Evolutionary conservation across 805 yeast genomes (phyloP).

Genomic region (Groenewaldozyma salmanticensis): DNA sequence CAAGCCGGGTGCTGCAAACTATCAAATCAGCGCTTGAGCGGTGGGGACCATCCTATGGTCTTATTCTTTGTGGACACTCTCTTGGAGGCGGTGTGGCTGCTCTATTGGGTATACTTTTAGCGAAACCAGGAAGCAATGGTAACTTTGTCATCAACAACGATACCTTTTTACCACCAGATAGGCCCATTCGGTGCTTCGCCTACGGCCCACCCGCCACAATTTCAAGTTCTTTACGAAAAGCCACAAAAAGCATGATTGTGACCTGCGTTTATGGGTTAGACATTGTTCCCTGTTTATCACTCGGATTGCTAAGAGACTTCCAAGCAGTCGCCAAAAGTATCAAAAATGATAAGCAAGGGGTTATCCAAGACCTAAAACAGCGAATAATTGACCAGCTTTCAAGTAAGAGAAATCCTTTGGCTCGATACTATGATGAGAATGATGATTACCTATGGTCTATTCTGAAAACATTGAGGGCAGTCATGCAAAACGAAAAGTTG

Average conservation of each 20-base stretch:
- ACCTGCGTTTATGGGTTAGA: slow-evolving; percentile 27
- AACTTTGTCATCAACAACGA: slow-evolving; percentile 17
- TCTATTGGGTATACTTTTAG: slow-evolving; percentile 20
- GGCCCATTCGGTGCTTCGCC: slow-evolving; percentile 23
- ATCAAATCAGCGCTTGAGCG: slow-evolving; percentile 20
- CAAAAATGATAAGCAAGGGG: slow-evolving; percentile 18
- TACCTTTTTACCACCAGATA: slow-evolving; percentile 20
- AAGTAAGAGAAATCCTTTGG: slow-evolving; percentile 15
- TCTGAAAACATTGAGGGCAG: slow-evolving; percentile 21
- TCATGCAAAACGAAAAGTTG: slow-evolving; percentile 26
- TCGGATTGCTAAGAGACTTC: slow-evolving; percentile 25
- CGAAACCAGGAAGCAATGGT: slow-evolving; percentile 13
- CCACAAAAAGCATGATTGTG: slow-evolving; percentile 20
- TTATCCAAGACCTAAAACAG: slow-evolving; percentile 19
- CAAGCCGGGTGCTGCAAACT: slow-evolving; percentile 21
- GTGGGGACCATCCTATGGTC: slow-evolving; percentile 24
- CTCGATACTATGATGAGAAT: slow-evolving; percentile 14
- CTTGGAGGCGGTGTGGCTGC: slow-evolving; percentile 29
- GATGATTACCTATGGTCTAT: slow-evolving; percentile 22
- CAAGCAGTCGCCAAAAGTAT: slow-evolving; percentile 23
- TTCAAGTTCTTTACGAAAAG: slow-evolving; percentile 18
- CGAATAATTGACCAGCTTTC: slow-evolving; percentile 22
- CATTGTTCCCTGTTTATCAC: slow-evolving; percentile 27
- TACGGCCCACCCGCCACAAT: slow-evolving; percentile 28
- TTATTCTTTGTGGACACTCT: slow-evolving; percentile 28